Evolutionary conservation across 768 basidiomycete genomes (phyloP).

Genomic region (Leccinellum albellum): DNA sequence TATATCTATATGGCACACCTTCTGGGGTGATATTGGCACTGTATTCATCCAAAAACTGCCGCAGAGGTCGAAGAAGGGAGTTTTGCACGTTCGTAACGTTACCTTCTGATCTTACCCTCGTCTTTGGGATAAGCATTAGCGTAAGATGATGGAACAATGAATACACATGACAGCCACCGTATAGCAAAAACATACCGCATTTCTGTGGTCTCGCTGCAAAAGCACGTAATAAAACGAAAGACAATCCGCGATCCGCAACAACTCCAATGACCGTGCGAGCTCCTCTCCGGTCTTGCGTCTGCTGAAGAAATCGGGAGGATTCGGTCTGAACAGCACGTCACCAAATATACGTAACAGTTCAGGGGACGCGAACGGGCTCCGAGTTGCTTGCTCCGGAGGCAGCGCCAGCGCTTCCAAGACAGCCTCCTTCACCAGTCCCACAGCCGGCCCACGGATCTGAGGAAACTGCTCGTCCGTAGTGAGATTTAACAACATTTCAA

Average conservation of each 20-base stretch:
- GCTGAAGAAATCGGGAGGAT: conserved; percentile 50
- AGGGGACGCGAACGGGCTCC: conserved; percentile 51
- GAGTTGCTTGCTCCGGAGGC: conserved; percentile 9
- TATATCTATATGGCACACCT: conserved; percentile 20
- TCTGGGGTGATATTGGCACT: conserved; percentile 13
- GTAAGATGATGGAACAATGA: neutral
- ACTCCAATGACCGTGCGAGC: conserved; percentile 53
- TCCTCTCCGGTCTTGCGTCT: conserved; percentile 37
- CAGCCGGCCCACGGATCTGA: conserved; percentile 65
- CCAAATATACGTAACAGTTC: conserved; percentile 57
- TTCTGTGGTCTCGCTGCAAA: conserved; percentile 52
- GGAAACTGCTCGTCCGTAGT: conserved; percentile 47
- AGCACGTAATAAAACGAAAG: conserved; percentile 68
- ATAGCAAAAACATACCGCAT: conserved; percentile 40
- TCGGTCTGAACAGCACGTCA: conserved; percentile 53
- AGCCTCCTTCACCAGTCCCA: conserved; percentile 68
- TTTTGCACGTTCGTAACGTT: conserved; percentile 42
- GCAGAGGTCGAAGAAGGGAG: conserved; percentile 45
- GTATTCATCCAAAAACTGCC: conserved; percentile 36
- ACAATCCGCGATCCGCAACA: conserved; percentile 60
- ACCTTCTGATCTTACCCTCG: conserved; percentile 46
- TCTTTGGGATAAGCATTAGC: conserved; percentile 33
- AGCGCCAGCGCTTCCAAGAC: conserved; percentile 49
- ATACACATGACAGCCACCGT: neutral
- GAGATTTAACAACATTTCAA: conserved; percentile 55